Conservation (phyloP, 495 filamentous ascomycete species). For the Aspergillus ostianus region DNA sequence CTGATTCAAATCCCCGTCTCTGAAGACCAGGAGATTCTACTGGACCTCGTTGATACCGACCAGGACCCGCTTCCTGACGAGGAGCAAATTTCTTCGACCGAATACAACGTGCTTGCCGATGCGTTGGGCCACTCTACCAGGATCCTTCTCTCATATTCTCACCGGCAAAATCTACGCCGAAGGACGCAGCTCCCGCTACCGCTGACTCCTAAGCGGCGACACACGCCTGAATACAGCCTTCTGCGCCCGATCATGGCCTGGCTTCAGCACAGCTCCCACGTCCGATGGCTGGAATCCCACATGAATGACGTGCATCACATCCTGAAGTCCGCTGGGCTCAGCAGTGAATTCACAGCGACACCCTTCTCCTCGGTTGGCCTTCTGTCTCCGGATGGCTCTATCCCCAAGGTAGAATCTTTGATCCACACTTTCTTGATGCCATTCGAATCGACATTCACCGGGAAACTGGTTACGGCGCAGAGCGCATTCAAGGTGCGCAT, state of each 20-base stretch:
- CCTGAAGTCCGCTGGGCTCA: constrained; percentile 42
- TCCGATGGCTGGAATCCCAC: constrained; percentile 35
- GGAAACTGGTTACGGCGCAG: constrained; percentile 31
- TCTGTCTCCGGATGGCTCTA: not conserved
- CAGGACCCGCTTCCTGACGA: constrained; percentile 23
- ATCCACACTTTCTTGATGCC: constrained; percentile 39
- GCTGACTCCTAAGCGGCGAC: constrained; percentile 48
- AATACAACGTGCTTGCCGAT: constrained; percentile 48
- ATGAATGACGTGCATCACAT: constrained; percentile 36
- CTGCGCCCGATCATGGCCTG: constrained; percentile 65
- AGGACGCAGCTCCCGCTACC: constrained; percentile 62
- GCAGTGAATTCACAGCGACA: constrained; percentile 29
- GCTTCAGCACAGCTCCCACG: constrained; percentile 56
- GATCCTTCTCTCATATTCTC: constrained; percentile 69
- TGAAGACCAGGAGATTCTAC: constrained; percentile 51
- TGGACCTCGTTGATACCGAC: constrained; percentile 66
- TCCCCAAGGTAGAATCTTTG: constrained; percentile 37
- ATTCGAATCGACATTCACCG: constrained; percentile 42
- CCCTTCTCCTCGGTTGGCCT: constrained; percentile 30
- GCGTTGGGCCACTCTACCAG: constrained; percentile 58
- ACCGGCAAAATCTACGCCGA: constrained; percentile 62
- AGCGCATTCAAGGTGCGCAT: constrained; percentile 45
- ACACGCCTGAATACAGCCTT: constrained; percentile 55
- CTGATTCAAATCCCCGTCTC: constrained; percentile 57
- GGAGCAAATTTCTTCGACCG: constrained; percentile 11